Evolutionary conservation across 371 early-diverging fungal species (phyloP).

Genomic region (Circinella umbellata): DNA sequence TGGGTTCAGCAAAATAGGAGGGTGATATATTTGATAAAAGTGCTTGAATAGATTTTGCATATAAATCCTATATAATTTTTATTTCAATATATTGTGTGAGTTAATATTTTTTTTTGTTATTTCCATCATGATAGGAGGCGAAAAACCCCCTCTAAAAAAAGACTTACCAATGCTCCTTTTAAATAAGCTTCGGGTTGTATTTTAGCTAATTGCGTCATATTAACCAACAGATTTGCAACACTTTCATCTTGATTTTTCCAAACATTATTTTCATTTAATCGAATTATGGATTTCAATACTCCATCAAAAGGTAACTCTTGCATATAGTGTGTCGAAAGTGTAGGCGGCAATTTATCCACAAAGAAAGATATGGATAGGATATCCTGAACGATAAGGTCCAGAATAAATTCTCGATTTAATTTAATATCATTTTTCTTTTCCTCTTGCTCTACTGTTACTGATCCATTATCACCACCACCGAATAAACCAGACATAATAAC

Average conservation of each 20-base stretch:
- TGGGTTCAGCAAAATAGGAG: slow-evolving; percentile 21
- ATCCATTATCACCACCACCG: not conserved
- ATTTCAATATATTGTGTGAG: not conserved
- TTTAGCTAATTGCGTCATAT: slow-evolving; percentile 33
- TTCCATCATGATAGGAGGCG: not conserved
- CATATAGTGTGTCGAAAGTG: not conserved
- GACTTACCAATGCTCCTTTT: slow-evolving; percentile 19
- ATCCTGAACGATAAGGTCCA: not conserved
- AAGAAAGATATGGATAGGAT: slow-evolving; percentile 9
- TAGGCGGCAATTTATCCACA: not conserved
- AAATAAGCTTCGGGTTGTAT: slow-evolving; percentile 22
- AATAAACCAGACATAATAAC: slow-evolving; percentile 10
- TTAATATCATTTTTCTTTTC: not conserved
- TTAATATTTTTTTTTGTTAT: too few species aligned
- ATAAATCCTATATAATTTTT: slow-evolving; percentile 4
- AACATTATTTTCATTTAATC: slow-evolving; percentile 13
- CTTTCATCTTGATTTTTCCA: not conserved
- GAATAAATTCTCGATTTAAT: not conserved
- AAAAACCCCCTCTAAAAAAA: not conserved
- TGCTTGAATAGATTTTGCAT: slow-evolving; percentile 6
- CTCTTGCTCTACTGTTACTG: not conserved
- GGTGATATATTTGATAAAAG: slow-evolving; percentile 19
- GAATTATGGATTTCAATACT: slow-evolving; percentile 17
- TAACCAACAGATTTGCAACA: slow-evolving; percentile 37
- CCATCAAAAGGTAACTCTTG: slow-evolving; percentile 11